A percentile compares a stretch with the other conserved stretches of the same genome.
Conservation (phyloP, 768 basidiomycete species). For the Termitomyces sp. region DNA sequence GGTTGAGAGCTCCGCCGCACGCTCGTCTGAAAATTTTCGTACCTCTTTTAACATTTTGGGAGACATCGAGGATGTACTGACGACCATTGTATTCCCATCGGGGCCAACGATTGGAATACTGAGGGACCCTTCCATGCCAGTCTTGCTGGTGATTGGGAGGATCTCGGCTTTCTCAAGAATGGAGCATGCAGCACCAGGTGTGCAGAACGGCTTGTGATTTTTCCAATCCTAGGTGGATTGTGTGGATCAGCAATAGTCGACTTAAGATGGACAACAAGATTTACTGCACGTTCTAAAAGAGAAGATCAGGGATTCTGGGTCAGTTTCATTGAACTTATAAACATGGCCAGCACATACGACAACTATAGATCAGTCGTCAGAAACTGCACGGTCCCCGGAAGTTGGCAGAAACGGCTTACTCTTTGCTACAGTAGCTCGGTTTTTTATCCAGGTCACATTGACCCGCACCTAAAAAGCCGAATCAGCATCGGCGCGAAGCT, state of each 20-base stretch:
- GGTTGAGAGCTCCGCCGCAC: background rate
- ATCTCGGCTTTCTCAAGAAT: slow-evolving; percentile 19
- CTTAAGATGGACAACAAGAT: background rate
- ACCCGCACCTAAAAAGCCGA: slow-evolving; percentile 18
- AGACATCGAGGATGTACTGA: slow-evolving; percentile 24
- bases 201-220: slow-evolving; percentile 31
- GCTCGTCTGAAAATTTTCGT: slow-evolving; percentile 1
- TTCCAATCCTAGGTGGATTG: slow-evolving; percentile 23
- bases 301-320: background rate
- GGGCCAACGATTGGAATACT: slow-evolving; percentile 21
- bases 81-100: slow-evolving; percentile 17
- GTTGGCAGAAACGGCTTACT: slow-evolving; percentile 12
- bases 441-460: slow-evolving; percentile 27
- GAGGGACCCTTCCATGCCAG: slow-evolving; percentile 12
- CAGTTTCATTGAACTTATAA: background rate
- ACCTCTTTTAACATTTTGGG: slow-evolving; percentile 25
- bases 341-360: background rate
- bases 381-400: background rate
- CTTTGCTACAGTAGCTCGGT: slow-evolving; percentile 26
- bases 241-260: background rate
- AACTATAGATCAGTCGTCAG: slow-evolving; percentile 6
- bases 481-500: background rate
- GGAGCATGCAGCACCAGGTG: slow-evolving; percentile 24
- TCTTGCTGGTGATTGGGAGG: background rate
- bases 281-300: slow-evolving; percentile 9